Evolutionary conservation across 148 eudicot genomes (phyloP).

Genomic region (Gaultheria prostrata): DNA sequence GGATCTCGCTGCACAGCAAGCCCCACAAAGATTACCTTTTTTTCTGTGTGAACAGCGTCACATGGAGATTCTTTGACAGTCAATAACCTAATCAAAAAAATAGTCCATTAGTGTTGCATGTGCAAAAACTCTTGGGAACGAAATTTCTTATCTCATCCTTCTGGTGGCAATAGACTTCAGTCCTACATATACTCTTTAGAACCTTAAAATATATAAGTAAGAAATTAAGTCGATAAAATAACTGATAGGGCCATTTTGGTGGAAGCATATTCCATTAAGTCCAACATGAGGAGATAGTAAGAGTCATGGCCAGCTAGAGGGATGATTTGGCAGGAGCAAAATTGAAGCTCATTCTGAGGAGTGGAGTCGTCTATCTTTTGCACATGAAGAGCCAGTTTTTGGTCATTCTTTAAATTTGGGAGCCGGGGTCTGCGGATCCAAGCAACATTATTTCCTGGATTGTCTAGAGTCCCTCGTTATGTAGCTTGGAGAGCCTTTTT

Average conservation of each 20-base stretch:
- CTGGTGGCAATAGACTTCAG: background rate
- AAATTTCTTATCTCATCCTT: background rate
- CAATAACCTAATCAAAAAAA: background rate
- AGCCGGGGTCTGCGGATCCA: background rate
- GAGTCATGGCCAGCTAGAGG: background rate
- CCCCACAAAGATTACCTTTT: no score
- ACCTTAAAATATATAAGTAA: background rate
- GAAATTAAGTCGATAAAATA: no score
- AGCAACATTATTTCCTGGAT: background rate
- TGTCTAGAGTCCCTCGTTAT: background rate
- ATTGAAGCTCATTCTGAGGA: background rate
- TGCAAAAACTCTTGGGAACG: background rate
- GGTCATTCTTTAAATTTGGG: background rate
- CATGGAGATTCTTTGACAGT: no score
- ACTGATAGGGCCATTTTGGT: background rate
- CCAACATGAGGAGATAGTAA: background rate
- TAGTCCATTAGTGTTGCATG: background rate
- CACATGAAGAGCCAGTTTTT: background rate
- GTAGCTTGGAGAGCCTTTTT: background rate
- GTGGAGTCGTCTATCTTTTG: background rate
- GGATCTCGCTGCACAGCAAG: no score
- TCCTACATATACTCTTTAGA: background rate
- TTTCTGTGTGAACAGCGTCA: no score
- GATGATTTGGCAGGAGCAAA: background rate
- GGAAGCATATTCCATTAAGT: background rate